Base-by-base conservation (phyloP, 73 alveolate genomes). In the Stentor roeselii region DNA sequence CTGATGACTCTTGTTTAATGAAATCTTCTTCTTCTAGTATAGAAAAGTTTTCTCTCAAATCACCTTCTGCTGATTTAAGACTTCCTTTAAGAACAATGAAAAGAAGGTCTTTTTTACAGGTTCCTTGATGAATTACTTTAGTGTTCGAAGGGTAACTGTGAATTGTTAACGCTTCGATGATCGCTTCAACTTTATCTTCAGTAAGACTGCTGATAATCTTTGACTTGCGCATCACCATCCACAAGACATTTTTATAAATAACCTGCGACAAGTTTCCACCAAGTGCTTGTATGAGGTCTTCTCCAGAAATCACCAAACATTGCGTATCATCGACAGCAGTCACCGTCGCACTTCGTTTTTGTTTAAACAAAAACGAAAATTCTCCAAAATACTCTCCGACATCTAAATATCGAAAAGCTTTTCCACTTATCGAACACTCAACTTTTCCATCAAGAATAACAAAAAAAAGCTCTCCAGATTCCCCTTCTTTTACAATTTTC, bases 311-410 rank as follows among this genome's bases (percentile, higher is more conserved):
- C 42, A 30, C 82, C 14, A 61, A n/a, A 61, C 82, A 61, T 61
- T 61, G 6, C 27, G 27, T 36, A 61, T 30, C 6, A 61, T 61
- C 42, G 21, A 30, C 82, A 37, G 93, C 93, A 75, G 21, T 85
- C 3, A 87, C 93, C 30, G 92, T 84, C 3, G 93, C 93, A 58
- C 89, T 60, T 38, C 93, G 59, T 86, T 84, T 84, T 32, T 61
- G 83, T 37, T 83, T 74, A 37, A 59, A 36, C 39, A 89, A 60
- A 42, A 89, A 80, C 15, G 94, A 41, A 39, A 40, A 40, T 38
- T 75, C 91, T 3, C 93, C 93, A 74, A 87, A 87, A 75, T 83
- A 87, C 14, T 58, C 74, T 58, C 74, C 74, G 14, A 15, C n/a
- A 21, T 58, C 14, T 58, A 58, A 58, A 15, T 21, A 15, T 58